Evolutionary conservation across 139 green algal genomes (phyloP).

Genomic region (Tetradesmus lagerheimii): DNA sequence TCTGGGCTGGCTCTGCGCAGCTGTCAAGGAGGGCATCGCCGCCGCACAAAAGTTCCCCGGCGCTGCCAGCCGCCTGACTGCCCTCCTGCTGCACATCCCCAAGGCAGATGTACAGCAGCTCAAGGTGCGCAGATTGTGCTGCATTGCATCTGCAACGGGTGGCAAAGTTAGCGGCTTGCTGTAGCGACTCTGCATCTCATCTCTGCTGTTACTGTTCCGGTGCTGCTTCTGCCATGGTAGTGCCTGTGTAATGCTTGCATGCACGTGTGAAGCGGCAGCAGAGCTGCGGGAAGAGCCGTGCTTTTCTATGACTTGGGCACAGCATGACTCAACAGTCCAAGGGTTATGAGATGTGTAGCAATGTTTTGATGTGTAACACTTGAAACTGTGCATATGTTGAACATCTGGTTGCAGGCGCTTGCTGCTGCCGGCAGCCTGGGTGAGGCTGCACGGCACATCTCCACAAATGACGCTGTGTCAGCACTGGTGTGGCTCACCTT

Average conservation of each 20-base stretch:
- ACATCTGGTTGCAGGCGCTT: not conserved
- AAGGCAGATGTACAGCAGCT: slow-evolving; percentile 12
- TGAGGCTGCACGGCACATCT: not conserved
- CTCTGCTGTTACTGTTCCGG: too few species aligned
- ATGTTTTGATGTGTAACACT: too few species aligned
- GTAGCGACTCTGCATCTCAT: too few species aligned
- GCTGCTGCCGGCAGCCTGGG: not conserved
- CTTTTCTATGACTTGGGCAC: too few species aligned
- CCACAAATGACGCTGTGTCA: slow-evolving; percentile 35
- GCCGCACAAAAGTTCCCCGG: not conserved
- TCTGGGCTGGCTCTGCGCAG: slow-evolving; percentile 4
- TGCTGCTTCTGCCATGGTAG: too few species aligned
- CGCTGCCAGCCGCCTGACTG: not conserved
- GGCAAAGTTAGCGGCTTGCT: too few species aligned
- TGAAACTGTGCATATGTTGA: too few species aligned
- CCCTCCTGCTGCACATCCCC: slow-evolving; percentile 10
- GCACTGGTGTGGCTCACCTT: slow-evolving; percentile 29
- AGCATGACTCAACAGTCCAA: too few species aligned
- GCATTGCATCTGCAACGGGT: not conserved
- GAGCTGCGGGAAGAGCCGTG: too few species aligned
- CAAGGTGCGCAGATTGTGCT: slow-evolving; percentile 9
- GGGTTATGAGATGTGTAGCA: too few species aligned
- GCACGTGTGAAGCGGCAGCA: too few species aligned
- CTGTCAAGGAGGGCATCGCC: not conserved
- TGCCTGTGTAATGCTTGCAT: not conserved